Evolutionary conservation across 2,329 filamentous ascomycete genomes (phyloP), one percentile per base, ranked within the genome.

Genomic region (Purpureocillium takamizusanense): DNA sequence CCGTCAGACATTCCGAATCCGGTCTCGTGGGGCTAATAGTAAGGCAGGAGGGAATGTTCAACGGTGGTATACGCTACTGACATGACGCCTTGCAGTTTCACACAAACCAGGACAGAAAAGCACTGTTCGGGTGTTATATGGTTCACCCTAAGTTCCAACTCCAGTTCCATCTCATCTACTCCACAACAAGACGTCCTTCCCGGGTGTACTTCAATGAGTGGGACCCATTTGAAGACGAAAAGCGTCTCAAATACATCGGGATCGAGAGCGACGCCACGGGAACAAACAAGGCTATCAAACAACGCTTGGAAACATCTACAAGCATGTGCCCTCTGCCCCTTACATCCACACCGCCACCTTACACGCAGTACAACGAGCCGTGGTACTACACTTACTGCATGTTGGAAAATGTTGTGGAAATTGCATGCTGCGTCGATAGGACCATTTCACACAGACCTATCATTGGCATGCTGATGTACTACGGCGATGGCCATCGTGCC

Each of bases 301-400:
- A n/a, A n/a, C n/a, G n/a, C n/a, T n/a, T n/a, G n/a, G n/a, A n/a
- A n/a, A n/a, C n/a, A n/a, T n/a, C n/a, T n/a, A n/a, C n/a, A n/a
- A n/a, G n/a, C n/a, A n/a, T n/a, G n/a, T n/a, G n/a, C 17, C 31
- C 31, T 16, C 33, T 25, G 11, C 17, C 27, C 4, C 28, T 29
- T 29, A 31, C 25, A 23, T 15, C 25, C 4, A 16, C 32, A 23
- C 35, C 37, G 37, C 37, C 37, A 32, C 37, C 37, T 15, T 34
- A 34, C 13, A 34, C 31, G 23, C 32, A 39, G 14, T 34, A 39
- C 25, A 39, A 39, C 18, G 37, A 39, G 15, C 31, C 33, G 13
- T 39, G 37, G 37, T 27, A 39, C 37, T 39, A 39, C 18, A 39
- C 32, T 16, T 35, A 34, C 25, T 39, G 37, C 28, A 14, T 23